Conservation (phyloP, 352 stramenopile species). For the Phytophthora sp. region DNA sequence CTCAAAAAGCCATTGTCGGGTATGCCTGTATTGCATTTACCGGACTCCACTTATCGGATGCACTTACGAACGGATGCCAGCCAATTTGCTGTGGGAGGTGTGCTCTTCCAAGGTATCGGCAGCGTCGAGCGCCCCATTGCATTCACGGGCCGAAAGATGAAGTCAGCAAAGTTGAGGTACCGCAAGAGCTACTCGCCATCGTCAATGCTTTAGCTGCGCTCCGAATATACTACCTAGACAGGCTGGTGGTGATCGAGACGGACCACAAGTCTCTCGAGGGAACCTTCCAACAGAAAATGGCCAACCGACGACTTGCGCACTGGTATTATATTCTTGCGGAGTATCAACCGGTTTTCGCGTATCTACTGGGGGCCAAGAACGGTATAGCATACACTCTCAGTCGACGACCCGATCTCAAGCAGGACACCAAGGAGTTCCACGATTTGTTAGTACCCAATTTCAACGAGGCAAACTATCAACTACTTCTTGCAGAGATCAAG, state of each 20-base stretch:
- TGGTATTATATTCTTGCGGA: conserved; percentile 1
- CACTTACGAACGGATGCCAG: too few relatives aligned
- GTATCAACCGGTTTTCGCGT: conserved; percentile 4
- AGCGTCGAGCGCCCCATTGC: too few relatives aligned
- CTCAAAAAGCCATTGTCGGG: too few relatives aligned
- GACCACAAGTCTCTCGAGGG: conserved; percentile 21
- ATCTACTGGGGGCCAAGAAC: conserved; percentile 12
- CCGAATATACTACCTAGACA: background rate
- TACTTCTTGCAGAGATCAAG: conserved; percentile 1
- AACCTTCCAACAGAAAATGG: conserved; percentile 14
- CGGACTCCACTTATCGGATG: too few relatives aligned
- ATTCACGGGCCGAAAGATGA: background rate
- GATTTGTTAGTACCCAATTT: too few relatives aligned
- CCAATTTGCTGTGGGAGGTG: too few relatives aligned
- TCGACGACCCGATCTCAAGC: conserved; percentile 1
- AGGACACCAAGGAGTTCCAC: too few relatives aligned
- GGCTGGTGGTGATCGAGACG: conserved; percentile 5
- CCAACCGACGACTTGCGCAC: background rate
- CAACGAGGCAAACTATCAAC: conserved; percentile 7
- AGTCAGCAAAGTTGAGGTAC: background rate
- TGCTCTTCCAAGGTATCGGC: too few relatives aligned
- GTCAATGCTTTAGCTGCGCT: background rate
- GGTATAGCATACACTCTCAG: background rate
- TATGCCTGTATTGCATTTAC: too few relatives aligned
- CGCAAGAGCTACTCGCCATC: background rate